Conservation (phyloP, 768 basidiomycete species). For the Hygrophorus russula region DNA sequence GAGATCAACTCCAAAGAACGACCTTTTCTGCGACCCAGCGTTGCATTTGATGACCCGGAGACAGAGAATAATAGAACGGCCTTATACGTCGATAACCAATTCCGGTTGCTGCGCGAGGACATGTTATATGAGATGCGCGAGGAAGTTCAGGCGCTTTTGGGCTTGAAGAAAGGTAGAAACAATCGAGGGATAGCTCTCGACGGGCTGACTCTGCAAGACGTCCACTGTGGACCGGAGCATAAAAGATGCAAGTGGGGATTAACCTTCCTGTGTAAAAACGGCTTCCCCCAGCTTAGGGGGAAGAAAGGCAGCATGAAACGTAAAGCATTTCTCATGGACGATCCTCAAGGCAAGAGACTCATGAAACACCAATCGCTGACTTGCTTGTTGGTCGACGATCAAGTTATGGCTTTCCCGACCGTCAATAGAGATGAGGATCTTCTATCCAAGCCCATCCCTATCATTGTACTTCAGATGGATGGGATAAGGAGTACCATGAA, state of each 20-base stretch:
- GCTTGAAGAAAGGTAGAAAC: constrained; percentile 26
- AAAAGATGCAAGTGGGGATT: constrained; percentile 29
- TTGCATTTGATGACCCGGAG: constrained; percentile 31
- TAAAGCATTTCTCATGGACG: constrained; percentile 24
- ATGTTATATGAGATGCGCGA: constrained; percentile 49
- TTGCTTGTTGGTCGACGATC: constrained; percentile 36
- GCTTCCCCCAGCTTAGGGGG: constrained; percentile 26
- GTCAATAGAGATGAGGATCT: constrained; percentile 44
- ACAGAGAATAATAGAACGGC: constrained; percentile 25
- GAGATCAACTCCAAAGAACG: constrained; percentile 35
- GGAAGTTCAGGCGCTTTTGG: constrained; percentile 32
- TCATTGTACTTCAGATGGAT: constrained; percentile 43
- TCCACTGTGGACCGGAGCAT: constrained; percentile 20
- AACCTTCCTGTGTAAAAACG: constrained; percentile 21
- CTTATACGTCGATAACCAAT: constrained; percentile 54
- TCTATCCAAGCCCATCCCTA: constrained; percentile 36
- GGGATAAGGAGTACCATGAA: constrained; percentile 26
- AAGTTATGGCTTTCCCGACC: constrained; percentile 41
- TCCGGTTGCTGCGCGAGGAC: constrained; percentile 53
- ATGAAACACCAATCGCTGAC: constrained; percentile 44
- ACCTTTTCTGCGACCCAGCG: constrained; percentile 38
- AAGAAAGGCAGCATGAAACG: constrained; percentile 20
- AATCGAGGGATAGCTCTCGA: constrained; percentile 26
- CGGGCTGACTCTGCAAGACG: constrained; percentile 22
- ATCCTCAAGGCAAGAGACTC: constrained; percentile 20